Percentiles rank a stretch among this genome's conserved stretches.
Evolutionary conservation across 73 alveolate species (phyloP).

Genomic region (Paramecium tetraurelia): DNA sequence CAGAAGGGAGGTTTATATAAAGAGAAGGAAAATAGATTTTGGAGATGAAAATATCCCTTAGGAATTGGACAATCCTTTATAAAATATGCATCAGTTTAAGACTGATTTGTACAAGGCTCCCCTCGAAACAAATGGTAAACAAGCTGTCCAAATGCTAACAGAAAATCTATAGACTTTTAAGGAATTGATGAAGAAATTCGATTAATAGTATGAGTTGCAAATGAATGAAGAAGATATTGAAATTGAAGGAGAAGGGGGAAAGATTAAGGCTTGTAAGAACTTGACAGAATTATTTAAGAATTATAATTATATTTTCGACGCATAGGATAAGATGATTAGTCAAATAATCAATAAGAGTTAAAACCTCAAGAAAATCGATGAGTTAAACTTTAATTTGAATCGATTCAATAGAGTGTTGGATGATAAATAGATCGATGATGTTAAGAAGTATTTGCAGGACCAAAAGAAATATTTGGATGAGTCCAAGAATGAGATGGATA

Average conservation of each 20-base stretch:
- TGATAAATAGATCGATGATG: constrained; percentile 25
- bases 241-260: constrained; percentile 8
- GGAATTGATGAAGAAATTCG: constrained; percentile 15
- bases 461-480: constrained; percentile 16
- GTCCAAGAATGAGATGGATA: background rate
- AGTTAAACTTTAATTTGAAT: background rate
- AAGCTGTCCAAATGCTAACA: background rate
- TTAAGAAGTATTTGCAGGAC: background rate
- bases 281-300: background rate
- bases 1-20: background rate
- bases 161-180: constrained; percentile 9
- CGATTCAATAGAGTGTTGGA: background rate
- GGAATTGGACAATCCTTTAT: background rate
- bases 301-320: background rate
- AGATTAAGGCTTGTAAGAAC: background rate
- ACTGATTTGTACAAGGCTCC: constrained; percentile 19
- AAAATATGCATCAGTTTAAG: background rate
- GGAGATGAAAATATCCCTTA: background rate
- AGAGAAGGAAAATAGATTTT: constrained; percentile 4
- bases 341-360: background rate
- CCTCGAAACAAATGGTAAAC: background rate
- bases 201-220: background rate
- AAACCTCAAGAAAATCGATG: background rate
- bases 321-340: constrained; percentile 22
- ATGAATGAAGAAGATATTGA: background rate